Conservation (phyloP, 2,329 filamentous ascomycete species). For the Nigrospora osmanthi region DNA sequence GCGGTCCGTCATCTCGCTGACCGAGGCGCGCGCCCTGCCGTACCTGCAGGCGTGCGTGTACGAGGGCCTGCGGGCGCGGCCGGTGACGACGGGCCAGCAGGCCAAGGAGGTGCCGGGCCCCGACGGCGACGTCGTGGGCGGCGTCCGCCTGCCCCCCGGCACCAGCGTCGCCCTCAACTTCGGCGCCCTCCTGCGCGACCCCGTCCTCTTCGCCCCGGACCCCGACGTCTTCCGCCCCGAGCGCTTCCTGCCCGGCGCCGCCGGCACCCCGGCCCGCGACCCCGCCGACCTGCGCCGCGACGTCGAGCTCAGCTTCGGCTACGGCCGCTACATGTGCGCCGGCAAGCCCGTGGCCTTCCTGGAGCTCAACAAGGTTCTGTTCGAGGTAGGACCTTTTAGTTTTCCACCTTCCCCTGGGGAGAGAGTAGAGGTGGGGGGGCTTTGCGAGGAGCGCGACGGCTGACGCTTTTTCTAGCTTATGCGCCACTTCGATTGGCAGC, state of each 20-base stretch:
- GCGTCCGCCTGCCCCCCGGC: slow-evolving; percentile 26
- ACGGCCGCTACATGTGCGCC: slow-evolving; percentile 29
- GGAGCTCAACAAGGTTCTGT: slow-evolving; percentile 32
- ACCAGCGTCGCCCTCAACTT: slow-evolving; percentile 27
- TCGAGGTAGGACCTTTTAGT: slow-evolving; percentile 24
- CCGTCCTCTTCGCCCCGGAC: slow-evolving; percentile 24
- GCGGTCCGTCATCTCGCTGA: slow-evolving; percentile 16
- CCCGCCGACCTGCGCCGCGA: slow-evolving; percentile 21
- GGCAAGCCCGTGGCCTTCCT: slow-evolving; percentile 33
- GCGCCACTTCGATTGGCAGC: slow-evolving; percentile 20
- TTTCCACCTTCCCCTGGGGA: too few species aligned
- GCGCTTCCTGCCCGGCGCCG: slow-evolving; percentile 31
- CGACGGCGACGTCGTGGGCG: slow-evolving; percentile 18
- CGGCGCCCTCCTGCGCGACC: slow-evolving; percentile 21
- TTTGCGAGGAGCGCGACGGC: too few species aligned
- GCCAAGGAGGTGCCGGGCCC: slow-evolving; percentile 15
- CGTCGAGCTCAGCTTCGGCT: slow-evolving; percentile 29
- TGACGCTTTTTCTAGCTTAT: slow-evolving; percentile 6
- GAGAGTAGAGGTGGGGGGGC: too few species aligned
- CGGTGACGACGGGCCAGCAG: slow-evolving; percentile 17
- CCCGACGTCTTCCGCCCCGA: slow-evolving; percentile 33
- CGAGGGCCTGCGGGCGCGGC: slow-evolving; percentile 25
- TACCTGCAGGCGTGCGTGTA: slow-evolving; percentile 26
- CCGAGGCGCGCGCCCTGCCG: slow-evolving; percentile 18
- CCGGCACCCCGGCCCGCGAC: slow-evolving; percentile 14